Evolutionary conservation across 208 protist genomes (phyloP), one percentile per base, ranked within the genome.

Genomic region (Trypanosoma melophagium): DNA sequence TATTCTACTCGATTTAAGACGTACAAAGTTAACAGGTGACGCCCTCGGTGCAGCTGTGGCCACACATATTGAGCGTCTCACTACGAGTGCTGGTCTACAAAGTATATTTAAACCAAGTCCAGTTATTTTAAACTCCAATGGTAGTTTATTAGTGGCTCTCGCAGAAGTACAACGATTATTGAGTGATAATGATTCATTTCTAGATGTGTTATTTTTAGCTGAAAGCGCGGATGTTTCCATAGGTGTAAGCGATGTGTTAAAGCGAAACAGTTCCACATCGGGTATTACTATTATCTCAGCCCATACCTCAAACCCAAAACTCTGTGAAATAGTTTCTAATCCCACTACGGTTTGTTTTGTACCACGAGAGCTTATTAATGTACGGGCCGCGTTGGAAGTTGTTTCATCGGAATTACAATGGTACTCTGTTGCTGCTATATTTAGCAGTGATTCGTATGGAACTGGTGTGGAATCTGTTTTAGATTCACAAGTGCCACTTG

Each of bases 281-380:
- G 50, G 70, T 41, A 86, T 92, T 44, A 71, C 86, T 12, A 58
- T 95, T 60, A 58, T 95, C 50, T 90, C 81, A 2, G 76, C 74
- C 42, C 81, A 86, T 57, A 66, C 84, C 2, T 90, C 86, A 44
- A 89, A 89, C 60, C 35, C 59, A 35, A 70, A 75, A 8, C 61
- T 95, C 35, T 95, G 90, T 66, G 83, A 90, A 44, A 69, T 76
- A 14, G 21, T 44, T 10, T 77, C 69, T 28, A 93, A 93, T 68
- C 76, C 75, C 16, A 79, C 70, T 22, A 89, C 76, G 2, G 66
- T 95, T 3, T 95, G 90, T 75, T 79, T 93, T 57, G 83, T 90
- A n/a, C 84, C 86, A 57, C 77, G 66, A 25, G 90, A 95, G 56
- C 71, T 79, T 52, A 72, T 88, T 52, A 92, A 91, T 70, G 56